A percentile compares a stretch with the other conserved stretches of the same genome.
Conservation (phyloP, 2,329 filamentous ascomycete species). For the Penicillium nordicum region DNA sequence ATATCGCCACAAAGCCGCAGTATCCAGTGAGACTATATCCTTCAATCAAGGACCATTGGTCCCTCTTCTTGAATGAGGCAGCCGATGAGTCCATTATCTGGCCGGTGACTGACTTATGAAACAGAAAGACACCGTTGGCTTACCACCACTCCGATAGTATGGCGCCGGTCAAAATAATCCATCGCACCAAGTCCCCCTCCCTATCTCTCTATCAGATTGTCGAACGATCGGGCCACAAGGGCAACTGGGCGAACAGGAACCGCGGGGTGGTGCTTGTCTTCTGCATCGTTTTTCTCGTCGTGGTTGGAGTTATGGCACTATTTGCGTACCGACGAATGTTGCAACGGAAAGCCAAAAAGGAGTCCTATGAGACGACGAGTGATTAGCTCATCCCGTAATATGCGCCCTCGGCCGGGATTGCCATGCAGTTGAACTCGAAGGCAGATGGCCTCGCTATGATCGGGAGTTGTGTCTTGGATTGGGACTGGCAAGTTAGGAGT, state of each 20-base stretch:
- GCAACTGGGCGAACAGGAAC: slow-evolving; percentile 52
- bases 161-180: slow-evolving; percentile 30
- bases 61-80: too few species aligned
- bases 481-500: neutral
- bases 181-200: slow-evolving; percentile 1
- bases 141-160: slow-evolving; percentile 7
- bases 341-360: slow-evolving; percentile 28
- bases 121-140: neutral
- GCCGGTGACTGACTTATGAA: neutral
- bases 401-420: too few species aligned
- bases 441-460: neutral
- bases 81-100: too few species aligned
- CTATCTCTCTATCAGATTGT: slow-evolving; percentile 34
- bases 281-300: slow-evolving; percentile 57
- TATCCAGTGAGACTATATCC: neutral
- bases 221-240: slow-evolving; percentile 37
- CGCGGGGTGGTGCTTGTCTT: slow-evolving; percentile 62
- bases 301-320: slow-evolving; percentile 49
- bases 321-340: slow-evolving; percentile 48
- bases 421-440: neutral
- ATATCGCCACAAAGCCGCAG: neutral
- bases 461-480: accelerated
- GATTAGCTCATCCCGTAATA: neutral
- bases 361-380: slow-evolving; percentile 19
- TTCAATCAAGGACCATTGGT: accelerated